These are phyloP conservation scores for Chrysoporthe puriensis DNA, from an alignment of 2,329 filamentous ascomycete species.

Conservation along the genomic window DNA sequence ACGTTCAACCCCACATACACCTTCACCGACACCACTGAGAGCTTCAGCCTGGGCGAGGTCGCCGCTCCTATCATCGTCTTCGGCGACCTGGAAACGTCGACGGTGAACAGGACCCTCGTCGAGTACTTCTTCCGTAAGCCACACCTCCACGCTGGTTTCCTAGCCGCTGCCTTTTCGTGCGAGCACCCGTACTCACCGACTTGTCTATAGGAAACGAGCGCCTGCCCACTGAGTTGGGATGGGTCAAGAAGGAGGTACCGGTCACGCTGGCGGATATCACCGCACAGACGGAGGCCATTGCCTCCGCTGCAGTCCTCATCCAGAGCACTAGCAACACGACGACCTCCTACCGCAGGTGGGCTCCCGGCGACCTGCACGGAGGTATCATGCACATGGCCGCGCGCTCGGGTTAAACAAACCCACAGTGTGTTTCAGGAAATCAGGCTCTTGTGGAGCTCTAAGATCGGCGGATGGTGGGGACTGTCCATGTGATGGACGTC, in stretches of 20 bases:
- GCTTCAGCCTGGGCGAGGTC: conserved; percentile 55
- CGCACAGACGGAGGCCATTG: neutral
- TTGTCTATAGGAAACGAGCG: conserved; percentile 31
- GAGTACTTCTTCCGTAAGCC: conserved; percentile 51
- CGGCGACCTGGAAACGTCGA: conserved; percentile 46
- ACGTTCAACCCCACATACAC: conserved; percentile 53
- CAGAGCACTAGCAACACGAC: conserved; percentile 5
- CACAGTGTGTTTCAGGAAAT: neutral
- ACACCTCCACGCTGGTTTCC: neutral
- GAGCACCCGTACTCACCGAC: neutral
- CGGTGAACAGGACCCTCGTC: conserved; percentile 44
- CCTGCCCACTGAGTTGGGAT: conserved; percentile 32
- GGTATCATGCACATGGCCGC: neutral
- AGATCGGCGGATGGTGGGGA: neutral
- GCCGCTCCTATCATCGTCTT: conserved; percentile 54
- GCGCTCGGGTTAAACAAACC: neutral
- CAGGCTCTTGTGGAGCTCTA: neutral
- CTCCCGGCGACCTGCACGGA: neutral
- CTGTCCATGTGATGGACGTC: neutral
- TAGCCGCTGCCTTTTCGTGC: neutral
- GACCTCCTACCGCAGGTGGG: neutral
- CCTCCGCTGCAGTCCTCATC: neutral
- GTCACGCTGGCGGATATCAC: conserved; percentile 11
- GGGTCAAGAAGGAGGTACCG: conserved; percentile 19
- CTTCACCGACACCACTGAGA: conserved; percentile 46